A percentile compares a stretch with the other conserved stretches of the same genome.
Conservation (phyloP, 202 grass and related monocot species). For the Dendrocalamus latiflorus region DNA sequence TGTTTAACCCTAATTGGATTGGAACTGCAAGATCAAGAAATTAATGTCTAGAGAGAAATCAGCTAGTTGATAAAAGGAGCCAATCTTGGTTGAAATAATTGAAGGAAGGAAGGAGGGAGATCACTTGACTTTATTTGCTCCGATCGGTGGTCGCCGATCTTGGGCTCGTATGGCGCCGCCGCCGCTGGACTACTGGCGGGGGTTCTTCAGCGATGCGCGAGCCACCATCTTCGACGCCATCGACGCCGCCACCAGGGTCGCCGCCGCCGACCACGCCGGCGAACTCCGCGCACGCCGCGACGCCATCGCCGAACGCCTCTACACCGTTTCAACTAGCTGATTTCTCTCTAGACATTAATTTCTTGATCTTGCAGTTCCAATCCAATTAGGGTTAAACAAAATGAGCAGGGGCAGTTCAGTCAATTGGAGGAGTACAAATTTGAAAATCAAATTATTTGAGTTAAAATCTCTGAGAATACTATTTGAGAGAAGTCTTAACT, state of each 20-base stretch:
- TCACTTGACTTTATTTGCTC: not conserved
- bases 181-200: slow-evolving; percentile 32
- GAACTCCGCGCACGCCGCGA: slow-evolving; percentile 36
- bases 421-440: too few relatives aligned
- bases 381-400: too few relatives aligned
- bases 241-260: slow-evolving; percentile 42
- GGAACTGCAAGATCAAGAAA: not conserved
- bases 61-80: not conserved
- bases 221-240: slow-evolving; percentile 49
- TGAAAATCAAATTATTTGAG: too few relatives aligned
- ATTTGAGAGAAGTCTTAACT: too few relatives aligned
- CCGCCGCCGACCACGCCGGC: slow-evolving; percentile 37
- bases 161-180: slow-evolving; percentile 26
- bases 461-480: too few relatives aligned
- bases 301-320: slow-evolving; percentile 50
- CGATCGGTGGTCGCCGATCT: slow-evolving; percentile 21
- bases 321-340: slow-evolving; percentile 1
- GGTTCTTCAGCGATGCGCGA: slow-evolving; percentile 42
- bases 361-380: not conserved
- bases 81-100: not conserved
- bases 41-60: not conserved
- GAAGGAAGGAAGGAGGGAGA: not conserved
- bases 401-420: too few relatives aligned
- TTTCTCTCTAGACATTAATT: not conserved
- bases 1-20: too few relatives aligned